phyloP scores from a whole-genome alignment of 106 monocot genomes.

The Iris macrosiphon region DNA sequence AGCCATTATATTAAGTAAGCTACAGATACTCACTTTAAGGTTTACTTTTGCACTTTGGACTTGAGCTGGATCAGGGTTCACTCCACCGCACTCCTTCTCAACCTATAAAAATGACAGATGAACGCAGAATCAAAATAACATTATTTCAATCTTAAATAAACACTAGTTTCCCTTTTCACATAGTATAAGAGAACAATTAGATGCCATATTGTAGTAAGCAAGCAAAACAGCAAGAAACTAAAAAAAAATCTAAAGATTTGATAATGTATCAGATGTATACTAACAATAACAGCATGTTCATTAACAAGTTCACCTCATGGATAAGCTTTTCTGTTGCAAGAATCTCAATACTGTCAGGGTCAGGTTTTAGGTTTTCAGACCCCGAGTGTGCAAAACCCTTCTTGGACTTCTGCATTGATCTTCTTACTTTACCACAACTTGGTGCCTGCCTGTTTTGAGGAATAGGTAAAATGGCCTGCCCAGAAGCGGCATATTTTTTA shows the following conservation, averaged over 20 bases:
- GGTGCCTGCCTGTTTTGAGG: slow-evolving; percentile 6
- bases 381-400: slow-evolving; percentile 1
- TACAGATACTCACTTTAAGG: slow-evolving; percentile 25
- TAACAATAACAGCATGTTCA: neutral
- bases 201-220: too few species aligned
- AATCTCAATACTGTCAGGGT: slow-evolving; percentile 32
- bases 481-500: slow-evolving; percentile 1
- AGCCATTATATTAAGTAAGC: neutral
- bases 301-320: slow-evolving; percentile 17
- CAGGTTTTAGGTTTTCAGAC: slow-evolving; percentile 8
- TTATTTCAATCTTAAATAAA: too few species aligned
- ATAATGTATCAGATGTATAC: too few species aligned
- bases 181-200: too few species aligned
- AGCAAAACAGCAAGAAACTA: too few species aligned
- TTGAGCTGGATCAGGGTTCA: slow-evolving; percentile 34
- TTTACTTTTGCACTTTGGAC: slow-evolving; percentile 26
- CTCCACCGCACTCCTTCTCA: slow-evolving; percentile 27
- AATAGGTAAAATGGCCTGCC: neutral
- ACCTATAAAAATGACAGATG: slow-evolving; percentile 13
- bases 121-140: too few species aligned
- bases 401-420: neutral
- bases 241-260: neutral
- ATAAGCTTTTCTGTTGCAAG: slow-evolving; percentile 41
- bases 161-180: too few species aligned
- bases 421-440: slow-evolving; percentile 13